Conservation (phyloP, 2,329 filamentous ascomycete genomes). For the Blastomyces parvus region DNA sequence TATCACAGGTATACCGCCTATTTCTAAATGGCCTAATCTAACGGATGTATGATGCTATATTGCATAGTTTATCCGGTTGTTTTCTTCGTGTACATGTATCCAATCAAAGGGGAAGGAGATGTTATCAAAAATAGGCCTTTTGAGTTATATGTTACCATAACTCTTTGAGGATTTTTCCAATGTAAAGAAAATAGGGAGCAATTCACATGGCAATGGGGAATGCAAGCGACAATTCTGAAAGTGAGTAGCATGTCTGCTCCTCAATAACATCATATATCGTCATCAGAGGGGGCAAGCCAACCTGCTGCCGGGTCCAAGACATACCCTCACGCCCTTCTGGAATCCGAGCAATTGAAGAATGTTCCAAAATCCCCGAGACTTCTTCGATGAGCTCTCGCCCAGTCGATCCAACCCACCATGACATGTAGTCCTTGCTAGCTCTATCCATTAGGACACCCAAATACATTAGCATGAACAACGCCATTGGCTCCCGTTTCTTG, state of each 20-base stretch:
- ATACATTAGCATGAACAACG: conserved; percentile 15
- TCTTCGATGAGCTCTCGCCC: conserved; percentile 15
- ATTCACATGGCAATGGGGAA: not conserved
- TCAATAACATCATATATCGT: not conserved
- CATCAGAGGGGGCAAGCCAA: conserved; percentile 17
- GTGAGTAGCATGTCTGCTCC: not conserved
- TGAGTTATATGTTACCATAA: not conserved
- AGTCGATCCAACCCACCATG: conserved; percentile 12
- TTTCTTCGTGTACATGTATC: not conserved
- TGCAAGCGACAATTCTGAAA: not conserved
- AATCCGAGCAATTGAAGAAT: conserved; percentile 13
- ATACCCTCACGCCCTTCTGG: conserved; percentile 22
- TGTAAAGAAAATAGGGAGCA: not conserved
- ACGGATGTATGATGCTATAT: not conserved
- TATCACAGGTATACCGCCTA: not conserved
- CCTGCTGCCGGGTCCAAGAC: conserved; percentile 20
- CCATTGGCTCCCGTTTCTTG: conserved; percentile 14
- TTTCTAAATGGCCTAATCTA: not conserved
- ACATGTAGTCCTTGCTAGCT: not conserved
- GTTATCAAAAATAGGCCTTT: not conserved
- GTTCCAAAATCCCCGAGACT: conserved; percentile 21
- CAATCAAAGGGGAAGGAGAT: too few species aligned
- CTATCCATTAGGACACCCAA: conserved; percentile 14
- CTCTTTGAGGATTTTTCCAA: too few species aligned
- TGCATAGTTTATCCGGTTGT: not conserved